Percentiles rank a stretch among this genome's conserved stretches.
Conservation (phyloP, 352 stramenopile species). For the Phytophthora fragariae region DNA sequence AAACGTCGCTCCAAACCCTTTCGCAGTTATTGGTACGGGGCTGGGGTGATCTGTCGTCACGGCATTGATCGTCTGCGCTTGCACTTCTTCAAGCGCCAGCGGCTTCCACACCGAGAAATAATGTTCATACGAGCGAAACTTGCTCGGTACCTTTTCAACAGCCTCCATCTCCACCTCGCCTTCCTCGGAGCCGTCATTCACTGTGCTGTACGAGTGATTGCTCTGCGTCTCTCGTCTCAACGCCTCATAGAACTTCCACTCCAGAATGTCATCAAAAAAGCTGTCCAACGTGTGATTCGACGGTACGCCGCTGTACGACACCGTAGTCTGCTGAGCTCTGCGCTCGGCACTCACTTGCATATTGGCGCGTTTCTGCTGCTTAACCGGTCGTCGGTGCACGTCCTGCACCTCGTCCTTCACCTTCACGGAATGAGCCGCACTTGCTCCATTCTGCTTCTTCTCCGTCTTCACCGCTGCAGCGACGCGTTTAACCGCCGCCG, state of each 20-base stretch:
- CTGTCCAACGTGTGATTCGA: slow-evolving; percentile 74
- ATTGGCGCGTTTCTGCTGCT: slow-evolving; percentile 66
- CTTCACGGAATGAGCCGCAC: slow-evolving; percentile 1
- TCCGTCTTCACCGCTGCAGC: slow-evolving; percentile 30
- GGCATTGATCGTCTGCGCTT: slow-evolving; percentile 85
- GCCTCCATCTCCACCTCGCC: slow-evolving; percentile 68
- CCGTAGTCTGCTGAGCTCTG: slow-evolving; percentile 17
- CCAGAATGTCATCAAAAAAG: slow-evolving; percentile 87
- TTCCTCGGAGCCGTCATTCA: slow-evolving; percentile 80
- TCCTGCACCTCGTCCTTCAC: slow-evolving; percentile 48
- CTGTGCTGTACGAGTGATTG: slow-evolving; percentile 50
- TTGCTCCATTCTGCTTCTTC: slow-evolving; percentile 15
- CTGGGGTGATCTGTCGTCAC: slow-evolving; percentile 70
- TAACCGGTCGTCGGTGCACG: slow-evolving; percentile 70
- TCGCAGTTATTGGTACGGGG: slow-evolving; percentile 56
- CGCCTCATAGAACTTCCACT: slow-evolving; percentile 81
- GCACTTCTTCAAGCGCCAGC: slow-evolving; percentile 87
- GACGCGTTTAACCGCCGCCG: slow-evolving; percentile 29
- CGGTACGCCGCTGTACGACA: slow-evolving; percentile 31
- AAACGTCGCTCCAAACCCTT: slow-evolving; percentile 61
- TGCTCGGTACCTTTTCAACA: slow-evolving; percentile 77
- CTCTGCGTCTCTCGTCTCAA: slow-evolving; percentile 68
- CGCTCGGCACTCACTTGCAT: slow-evolving; percentile 34
- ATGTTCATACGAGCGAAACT: slow-evolving; percentile 88
- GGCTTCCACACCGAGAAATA: slow-evolving; percentile 92